phyloP scores from a whole-genome alignment of 495 filamentous ascomycete genomes.

The Cercophora samala region DNA sequence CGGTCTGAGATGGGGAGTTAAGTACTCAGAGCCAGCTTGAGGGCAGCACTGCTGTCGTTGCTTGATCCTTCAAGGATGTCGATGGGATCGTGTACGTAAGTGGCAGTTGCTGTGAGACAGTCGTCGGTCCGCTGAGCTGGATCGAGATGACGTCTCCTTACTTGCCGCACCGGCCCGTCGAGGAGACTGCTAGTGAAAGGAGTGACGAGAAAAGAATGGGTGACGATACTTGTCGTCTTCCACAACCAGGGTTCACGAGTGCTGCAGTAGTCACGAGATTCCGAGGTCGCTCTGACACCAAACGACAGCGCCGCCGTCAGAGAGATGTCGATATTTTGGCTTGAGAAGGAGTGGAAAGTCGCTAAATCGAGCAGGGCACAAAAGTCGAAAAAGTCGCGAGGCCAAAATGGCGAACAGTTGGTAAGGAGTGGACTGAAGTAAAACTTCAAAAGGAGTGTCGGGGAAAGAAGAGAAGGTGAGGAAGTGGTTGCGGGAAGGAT shows the following conservation, averaged over 20 bases:
- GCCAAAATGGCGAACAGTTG: constrained; percentile 7
- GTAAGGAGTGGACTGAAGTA: constrained; percentile 39
- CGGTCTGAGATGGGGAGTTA: constrained; percentile 15
- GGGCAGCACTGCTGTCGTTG: constrained; percentile 36
- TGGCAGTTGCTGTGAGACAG: constrained; percentile 30
- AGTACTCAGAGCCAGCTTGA: constrained; percentile 40
- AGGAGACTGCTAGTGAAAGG: constrained; percentile 35
- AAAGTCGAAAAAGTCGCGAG: constrained; percentile 9
- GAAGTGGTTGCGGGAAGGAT: constrained; percentile 21
- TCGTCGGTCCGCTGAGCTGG: constrained; percentile 28
- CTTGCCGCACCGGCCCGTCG: constrained; percentile 22
- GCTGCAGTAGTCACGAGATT: constrained; percentile 8
- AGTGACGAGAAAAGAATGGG: constrained; percentile 35
- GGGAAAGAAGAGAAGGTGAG: constrained; percentile 26
- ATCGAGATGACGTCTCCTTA: constrained; percentile 30
- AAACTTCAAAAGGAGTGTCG: constrained; percentile 26
- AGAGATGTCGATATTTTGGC: constrained; percentile 9
- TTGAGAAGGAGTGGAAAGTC: constrained; percentile 35
- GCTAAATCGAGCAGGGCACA: constrained; percentile 20
- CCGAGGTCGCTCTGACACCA: constrained; percentile 15
- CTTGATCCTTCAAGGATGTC: constrained; percentile 38
- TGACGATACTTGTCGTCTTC: constrained; percentile 12
- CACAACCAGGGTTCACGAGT: constrained; percentile 25
- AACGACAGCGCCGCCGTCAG: constrained; percentile 23
- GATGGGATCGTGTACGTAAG: constrained; percentile 26